Percentiles rank a stretch among this genome's conserved stretches.
Evolutionary conservation across 371 early-diverging fungal species (phyloP).

Genomic region (Cladochytrium tenue): DNA sequence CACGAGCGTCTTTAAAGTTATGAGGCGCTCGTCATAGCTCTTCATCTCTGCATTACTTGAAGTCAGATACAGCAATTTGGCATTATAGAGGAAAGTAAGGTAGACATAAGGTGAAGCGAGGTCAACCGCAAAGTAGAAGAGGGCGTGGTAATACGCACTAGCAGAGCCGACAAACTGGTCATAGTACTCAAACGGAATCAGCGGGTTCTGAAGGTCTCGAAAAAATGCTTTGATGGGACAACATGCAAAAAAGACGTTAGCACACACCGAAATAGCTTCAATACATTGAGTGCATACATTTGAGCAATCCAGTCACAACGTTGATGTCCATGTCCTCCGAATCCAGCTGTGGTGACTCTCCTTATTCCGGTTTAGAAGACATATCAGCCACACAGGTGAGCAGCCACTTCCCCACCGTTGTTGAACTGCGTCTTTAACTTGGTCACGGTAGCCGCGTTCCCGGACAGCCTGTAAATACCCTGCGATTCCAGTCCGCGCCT

Average conservation of each 20-base stretch:
- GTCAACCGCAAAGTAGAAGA: too few species aligned
- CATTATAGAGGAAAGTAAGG: not conserved
- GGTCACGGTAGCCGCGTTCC: slow-evolving; percentile 72
- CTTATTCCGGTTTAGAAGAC: slow-evolving; percentile 20
- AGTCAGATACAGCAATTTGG: not conserved
- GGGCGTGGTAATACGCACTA: slow-evolving; percentile 45
- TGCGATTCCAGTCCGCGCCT: slow-evolving; percentile 62
- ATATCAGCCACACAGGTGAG: too few species aligned
- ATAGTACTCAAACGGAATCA: slow-evolving; percentile 77
- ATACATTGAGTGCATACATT: slow-evolving; percentile 41
- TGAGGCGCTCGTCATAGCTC: slow-evolving; percentile 75
- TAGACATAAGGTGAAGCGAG: too few species aligned
- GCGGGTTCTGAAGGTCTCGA: slow-evolving; percentile 74
- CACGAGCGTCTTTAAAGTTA: slow-evolving; percentile 67
- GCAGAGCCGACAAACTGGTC: slow-evolving; percentile 75
- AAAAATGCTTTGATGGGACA: slow-evolving; percentile 74
- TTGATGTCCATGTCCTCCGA: slow-evolving; percentile 67
- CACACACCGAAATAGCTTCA: not conserved
- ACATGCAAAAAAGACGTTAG: too few species aligned
- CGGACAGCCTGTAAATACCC: slow-evolving; percentile 83
- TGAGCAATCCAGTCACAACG: slow-evolving; percentile 72
- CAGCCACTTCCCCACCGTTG: too few species aligned
- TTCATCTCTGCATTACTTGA: slow-evolving; percentile 49
- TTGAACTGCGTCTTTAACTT: slow-evolving; percentile 66
- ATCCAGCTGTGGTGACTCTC: slow-evolving; percentile 36